Percentiles rank a stretch among this genome's conserved stretches.
Conservation (phyloP, 768 basidiomycete species). For the Tubosaeta brunneosetosa region DNA sequence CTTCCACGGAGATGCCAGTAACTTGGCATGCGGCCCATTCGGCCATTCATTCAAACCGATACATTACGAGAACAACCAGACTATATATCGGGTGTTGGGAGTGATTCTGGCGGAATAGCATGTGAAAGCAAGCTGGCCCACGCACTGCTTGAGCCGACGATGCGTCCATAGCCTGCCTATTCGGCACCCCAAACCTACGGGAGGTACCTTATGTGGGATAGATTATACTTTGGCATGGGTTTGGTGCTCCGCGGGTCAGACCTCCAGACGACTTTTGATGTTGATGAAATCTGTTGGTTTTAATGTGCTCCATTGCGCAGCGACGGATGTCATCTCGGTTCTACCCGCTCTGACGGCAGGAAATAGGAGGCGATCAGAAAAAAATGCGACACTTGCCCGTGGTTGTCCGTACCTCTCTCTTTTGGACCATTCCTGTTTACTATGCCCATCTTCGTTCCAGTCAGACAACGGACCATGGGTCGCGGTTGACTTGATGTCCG, state of each 20-base stretch:
- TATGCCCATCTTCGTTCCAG: slow-evolving; percentile 51
- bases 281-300: slow-evolving; percentile 47
- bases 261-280: slow-evolving; percentile 52
- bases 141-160: slow-evolving; percentile 3
- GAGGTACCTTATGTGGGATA: slow-evolving; percentile 18
- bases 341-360: slow-evolving; percentile 45
- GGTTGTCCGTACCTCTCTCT: slow-evolving; percentile 43
- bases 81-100: not conserved
- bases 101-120: slow-evolving; percentile 3
- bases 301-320: slow-evolving; percentile 46
- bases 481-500: slow-evolving; percentile 28
- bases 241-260: slow-evolving; percentile 32
- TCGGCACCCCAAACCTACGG: slow-evolving; percentile 9
- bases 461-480: slow-evolving; percentile 35
- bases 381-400: slow-evolving; percentile 18
- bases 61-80: slow-evolving; percentile 15
- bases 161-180: not conserved
- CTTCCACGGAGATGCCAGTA: not conserved
- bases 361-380: slow-evolving; percentile 7
- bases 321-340: slow-evolving; percentile 48
- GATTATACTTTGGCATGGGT: slow-evolving; percentile 10
- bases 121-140: slow-evolving; percentile 2
- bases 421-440: slow-evolving; percentile 54
- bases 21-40: not conserved
- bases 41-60: not conserved